A percentile compares a stretch with the other conserved stretches of the same genome.
These are phyloP conservation scores for Dimargaris verticillata DNA, from an alignment of 192 early-diverging fungal genomes.

Conservation along the genomic window DNA sequence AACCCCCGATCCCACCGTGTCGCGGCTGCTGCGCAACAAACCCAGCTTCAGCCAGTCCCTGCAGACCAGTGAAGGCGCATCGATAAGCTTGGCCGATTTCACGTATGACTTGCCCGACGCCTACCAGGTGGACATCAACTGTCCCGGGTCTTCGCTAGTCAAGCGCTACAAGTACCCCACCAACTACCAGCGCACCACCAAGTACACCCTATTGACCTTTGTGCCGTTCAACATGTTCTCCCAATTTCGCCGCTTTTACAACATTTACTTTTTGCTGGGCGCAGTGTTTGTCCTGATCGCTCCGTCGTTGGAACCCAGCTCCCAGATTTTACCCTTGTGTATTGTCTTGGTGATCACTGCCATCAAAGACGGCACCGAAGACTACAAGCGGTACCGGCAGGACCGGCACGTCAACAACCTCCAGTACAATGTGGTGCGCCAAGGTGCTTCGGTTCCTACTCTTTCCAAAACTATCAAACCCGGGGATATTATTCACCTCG, in stretches of 20 bases:
- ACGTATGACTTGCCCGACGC: slow-evolving; percentile 9
- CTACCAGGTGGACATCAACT: slow-evolving; percentile 9
- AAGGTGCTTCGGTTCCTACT: background rate
- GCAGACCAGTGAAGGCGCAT: background rate
- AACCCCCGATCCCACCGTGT: background rate
- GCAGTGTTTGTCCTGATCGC: slow-evolving; percentile 33
- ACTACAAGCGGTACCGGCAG: slow-evolving; percentile 67
- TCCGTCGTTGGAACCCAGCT: slow-evolving; percentile 24
- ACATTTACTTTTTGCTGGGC: slow-evolving; percentile 46
- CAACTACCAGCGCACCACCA: slow-evolving; percentile 29
- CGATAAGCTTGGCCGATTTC: slow-evolving; percentile 7
- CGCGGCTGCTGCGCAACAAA: slow-evolving; percentile 6
- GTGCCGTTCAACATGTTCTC: slow-evolving; percentile 22
- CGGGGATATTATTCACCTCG: slow-evolving; percentile 60
- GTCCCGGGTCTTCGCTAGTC: background rate
- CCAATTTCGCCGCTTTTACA: slow-evolving; percentile 42
- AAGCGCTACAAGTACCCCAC: slow-evolving; percentile 27
- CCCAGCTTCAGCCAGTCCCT: slow-evolving; percentile 8
- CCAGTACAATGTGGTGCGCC: background rate
- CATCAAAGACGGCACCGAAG: slow-evolving; percentile 78
- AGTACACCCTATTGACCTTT: slow-evolving; percentile 25
- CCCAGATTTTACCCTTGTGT: slow-evolving; percentile 68
- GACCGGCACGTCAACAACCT: slow-evolving; percentile 62
- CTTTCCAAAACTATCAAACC: slow-evolving; percentile 48
- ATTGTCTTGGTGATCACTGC: slow-evolving; percentile 65